Evolutionary conservation across 2,329 filamentous ascomycete species (phyloP).

Genomic region (Sclerotinia spermophila): DNA sequence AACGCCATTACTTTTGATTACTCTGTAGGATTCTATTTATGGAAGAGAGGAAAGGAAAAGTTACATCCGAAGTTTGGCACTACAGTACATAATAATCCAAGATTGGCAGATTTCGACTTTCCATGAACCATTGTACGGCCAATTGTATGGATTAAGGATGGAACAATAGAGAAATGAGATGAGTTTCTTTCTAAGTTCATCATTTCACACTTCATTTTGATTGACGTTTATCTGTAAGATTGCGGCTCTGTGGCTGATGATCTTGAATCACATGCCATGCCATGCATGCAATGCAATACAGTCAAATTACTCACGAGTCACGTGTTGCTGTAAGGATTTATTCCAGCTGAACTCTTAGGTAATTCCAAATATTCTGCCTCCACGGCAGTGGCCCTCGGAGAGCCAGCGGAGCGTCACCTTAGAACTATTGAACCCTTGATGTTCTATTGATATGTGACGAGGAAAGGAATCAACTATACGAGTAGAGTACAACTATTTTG

Average conservation of each 20-base stretch:
- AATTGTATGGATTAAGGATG: slow-evolving; percentile 3
- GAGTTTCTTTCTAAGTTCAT: neutral
- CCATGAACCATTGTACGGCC: neutral
- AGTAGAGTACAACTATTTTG: neutral
- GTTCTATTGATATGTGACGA: neutral
- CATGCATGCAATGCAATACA: too few relatives aligned
- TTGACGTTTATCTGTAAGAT: neutral
- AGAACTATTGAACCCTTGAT: neutral
- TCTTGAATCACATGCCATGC: neutral
- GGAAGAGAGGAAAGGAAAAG: neutral
- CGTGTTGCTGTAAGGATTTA: too few relatives aligned
- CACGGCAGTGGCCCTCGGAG: neutral
- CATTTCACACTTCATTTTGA: neutral
- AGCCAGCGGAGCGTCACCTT: neutral
- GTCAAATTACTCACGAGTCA: too few relatives aligned
- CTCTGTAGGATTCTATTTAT: neutral
- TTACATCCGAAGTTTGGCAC: neutral
- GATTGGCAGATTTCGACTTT: neutral
- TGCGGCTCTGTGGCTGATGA: neutral
- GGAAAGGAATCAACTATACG: too few relatives aligned
- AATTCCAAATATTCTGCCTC: neutral
- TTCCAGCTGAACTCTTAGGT: neutral
- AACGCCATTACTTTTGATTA: neutral
- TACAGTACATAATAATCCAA: neutral
- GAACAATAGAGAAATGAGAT: neutral